Evolutionary conservation across 2,329 filamentous ascomycete species (phyloP), one percentile per base, ranked within the genome.

Genomic region (Zymoseptoria pseudotritici): DNA sequence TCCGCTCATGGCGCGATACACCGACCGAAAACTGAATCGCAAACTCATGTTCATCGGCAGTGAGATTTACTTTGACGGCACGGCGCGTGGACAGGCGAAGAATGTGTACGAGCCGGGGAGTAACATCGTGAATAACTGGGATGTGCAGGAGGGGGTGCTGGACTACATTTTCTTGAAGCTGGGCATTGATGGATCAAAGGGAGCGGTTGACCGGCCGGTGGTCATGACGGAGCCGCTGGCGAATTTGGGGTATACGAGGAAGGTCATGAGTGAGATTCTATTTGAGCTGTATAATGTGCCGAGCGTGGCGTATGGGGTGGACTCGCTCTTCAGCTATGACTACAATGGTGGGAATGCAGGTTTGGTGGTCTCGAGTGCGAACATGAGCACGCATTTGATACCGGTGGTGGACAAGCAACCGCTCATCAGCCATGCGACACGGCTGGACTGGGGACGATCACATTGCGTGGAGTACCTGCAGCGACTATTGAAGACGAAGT

Each of bases 181-280:
- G 58, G 94, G 94, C 4, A 82, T 99, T 67, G 91, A 95, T 65
- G 85, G 85, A 17, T 79, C 80, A 3, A 84, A 87, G 54, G 90
- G 90, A 8, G 80, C 83, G 22, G 85, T 99, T 63, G 91, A 93
- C 69, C 81, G 91, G 69, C 92, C 93, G 1, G 84, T 99, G 61
- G 87, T 99, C 67, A 91, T 99, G 87, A 99, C 94, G 0, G 94
- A 99, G 76, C 87, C 94, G 0, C 86, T 97, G 60, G 94, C 92
- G 26, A 97, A 97, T 74, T 75, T 96, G 61, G 86, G 85, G 11
- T 99, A 99, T 72, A 88, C 91, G 53, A 82, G 92, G 66, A 93
- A 66, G 57, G 67, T 71, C 67, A 97, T 97, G 93, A 96, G 90
- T 51, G 94, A 99, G 72, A 93, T 97, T 58, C 80, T 99, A 10